phyloP scores from a whole-genome alignment of 441 rosid genomes.

The Mallotus japonicus region DNA sequence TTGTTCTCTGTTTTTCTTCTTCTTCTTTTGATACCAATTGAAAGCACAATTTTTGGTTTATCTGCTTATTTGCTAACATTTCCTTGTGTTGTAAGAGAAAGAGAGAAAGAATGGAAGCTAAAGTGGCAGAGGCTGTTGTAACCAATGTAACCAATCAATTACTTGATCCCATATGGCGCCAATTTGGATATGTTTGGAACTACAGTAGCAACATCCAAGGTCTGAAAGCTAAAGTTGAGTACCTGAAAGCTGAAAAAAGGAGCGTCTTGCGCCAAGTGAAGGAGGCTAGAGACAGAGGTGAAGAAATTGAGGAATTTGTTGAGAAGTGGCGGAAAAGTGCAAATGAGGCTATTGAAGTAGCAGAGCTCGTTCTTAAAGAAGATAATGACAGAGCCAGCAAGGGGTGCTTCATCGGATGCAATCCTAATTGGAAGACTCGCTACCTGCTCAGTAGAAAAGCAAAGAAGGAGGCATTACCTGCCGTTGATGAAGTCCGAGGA shows the following conservation, averaged over 20 bases:
- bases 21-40: too few relatives aligned
- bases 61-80: too few relatives aligned
- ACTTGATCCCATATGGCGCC: not conserved
- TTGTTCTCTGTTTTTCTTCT: too few relatives aligned
- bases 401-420: too few relatives aligned
- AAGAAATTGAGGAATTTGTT: conserved; percentile 7
- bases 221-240: not conserved
- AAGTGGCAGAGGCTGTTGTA: not conserved
- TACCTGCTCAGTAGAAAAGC: too few relatives aligned
- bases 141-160: not conserved
- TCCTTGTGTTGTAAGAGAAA: too few relatives aligned
- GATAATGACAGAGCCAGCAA: not conserved
- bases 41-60: too few relatives aligned
- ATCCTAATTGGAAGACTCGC: too few relatives aligned
- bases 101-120: too few relatives aligned
- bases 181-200: conserved; percentile 1
- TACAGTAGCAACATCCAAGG: not conserved
- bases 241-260: not conserved
- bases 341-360: not conserved
- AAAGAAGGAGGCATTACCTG: too few relatives aligned
- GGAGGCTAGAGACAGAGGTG: not conserved
- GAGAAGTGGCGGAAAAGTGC: not conserved
- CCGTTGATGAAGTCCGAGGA: too few relatives aligned
- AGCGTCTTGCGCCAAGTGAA: not conserved
- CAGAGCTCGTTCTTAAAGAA: not conserved